Evolutionary conservation across 164 flowering plant genomes (phyloP).

Genomic region (Sextonia rubra): DNA sequence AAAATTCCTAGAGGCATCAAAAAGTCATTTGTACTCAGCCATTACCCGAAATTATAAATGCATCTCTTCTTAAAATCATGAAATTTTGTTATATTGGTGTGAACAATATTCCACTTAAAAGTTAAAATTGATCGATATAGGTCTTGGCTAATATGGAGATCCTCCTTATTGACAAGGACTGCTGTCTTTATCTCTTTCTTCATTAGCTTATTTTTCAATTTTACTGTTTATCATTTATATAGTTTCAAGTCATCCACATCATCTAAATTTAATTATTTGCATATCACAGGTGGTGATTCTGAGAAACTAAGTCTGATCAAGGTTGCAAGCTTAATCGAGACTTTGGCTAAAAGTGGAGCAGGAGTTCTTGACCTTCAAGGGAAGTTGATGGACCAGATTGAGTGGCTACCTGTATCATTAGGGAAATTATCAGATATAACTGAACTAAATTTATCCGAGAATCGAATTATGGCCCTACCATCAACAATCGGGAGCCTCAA

Average conservation of each 20-base stretch:
- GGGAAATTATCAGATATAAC: conserved; percentile 50
- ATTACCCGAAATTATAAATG: too few relatives aligned
- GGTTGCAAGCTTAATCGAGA: conserved; percentile 62
- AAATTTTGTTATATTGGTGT: too few relatives aligned
- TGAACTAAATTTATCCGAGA: conserved; percentile 53
- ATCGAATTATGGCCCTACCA: conserved; percentile 61
- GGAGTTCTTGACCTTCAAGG: conserved; percentile 53
- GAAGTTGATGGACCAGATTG: conserved; percentile 61
- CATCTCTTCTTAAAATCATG: too few relatives aligned
- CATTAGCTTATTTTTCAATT: background rate
- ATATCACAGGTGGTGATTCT: conserved; percentile 14
- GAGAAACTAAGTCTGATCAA: conserved; percentile 56
- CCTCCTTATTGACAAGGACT: background rate
- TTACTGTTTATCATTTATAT: background rate
- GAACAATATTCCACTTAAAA: background rate
- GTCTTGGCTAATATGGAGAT: background rate
- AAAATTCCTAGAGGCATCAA: too few relatives aligned
- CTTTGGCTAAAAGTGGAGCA: conserved; percentile 39
- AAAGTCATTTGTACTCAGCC: too few relatives aligned
- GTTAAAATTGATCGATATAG: background rate
- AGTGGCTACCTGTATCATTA: conserved; percentile 67
- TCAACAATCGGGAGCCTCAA: conserved; percentile 39
- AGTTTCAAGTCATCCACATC: background rate
- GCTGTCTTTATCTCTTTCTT: background rate
- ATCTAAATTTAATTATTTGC: background rate